Percentiles rank a stretch among this genome's conserved stretches.
phyloP scores from a whole-genome alignment of 2,329 filamentous ascomycete species.

The Fusarium musae region DNA sequence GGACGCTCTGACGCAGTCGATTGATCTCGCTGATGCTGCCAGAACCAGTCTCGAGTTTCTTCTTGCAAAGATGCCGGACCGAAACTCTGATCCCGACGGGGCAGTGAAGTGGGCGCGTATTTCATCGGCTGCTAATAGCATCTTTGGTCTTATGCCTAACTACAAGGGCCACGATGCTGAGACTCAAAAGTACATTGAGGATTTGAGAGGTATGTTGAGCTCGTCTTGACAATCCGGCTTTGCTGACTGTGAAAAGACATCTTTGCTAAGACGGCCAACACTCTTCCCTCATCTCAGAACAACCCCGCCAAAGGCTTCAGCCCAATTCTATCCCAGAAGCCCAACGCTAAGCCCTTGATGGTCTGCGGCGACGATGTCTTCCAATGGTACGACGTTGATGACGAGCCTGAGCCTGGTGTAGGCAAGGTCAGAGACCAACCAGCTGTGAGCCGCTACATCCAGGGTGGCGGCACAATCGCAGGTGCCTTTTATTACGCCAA shows the following conservation, averaged over 20 bases:
- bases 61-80: not conserved
- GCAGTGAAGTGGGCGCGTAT: not conserved
- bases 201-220: not conserved
- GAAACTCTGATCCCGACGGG: not conserved
- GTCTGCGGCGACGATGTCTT: not conserved
- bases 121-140: not conserved
- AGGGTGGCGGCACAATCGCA: rapidly evolving
- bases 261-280: not conserved
- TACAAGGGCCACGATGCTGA: not conserved
- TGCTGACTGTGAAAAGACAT: not conserved
- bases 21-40: constrained; percentile 8
- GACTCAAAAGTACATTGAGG: not conserved
- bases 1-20: constrained; percentile 1
- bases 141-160: not conserved
- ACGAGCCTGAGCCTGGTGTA: not conserved
- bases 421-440: constrained; percentile 8
- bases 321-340: not conserved
- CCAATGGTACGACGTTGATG: not conserved
- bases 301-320: not conserved
- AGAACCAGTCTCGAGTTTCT: not conserved
- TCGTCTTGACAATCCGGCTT: no score
- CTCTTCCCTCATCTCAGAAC: not conserved
- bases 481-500: not conserved
- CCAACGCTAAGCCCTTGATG: constrained; percentile 1
- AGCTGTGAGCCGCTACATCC: not conserved